Percentiles rank a stretch among this genome's conserved stretches.
phyloP scores from a whole-genome alignment of 2,329 filamentous ascomycete species.

The Fusarium veterinarium region DNA sequence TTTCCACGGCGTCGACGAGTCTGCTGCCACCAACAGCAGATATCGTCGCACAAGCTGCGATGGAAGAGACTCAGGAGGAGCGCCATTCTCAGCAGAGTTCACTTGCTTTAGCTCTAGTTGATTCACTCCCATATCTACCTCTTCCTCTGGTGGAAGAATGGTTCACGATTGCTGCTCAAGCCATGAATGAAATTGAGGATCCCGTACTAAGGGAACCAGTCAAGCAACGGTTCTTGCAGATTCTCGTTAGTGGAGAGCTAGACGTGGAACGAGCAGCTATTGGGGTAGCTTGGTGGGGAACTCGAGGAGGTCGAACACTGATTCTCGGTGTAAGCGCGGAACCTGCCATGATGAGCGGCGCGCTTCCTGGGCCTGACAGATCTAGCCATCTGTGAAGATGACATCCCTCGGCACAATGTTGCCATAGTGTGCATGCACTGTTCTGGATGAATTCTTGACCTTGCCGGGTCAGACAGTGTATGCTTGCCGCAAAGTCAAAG shows the following conservation, averaged over 20 bases:
- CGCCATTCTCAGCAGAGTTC: slow-evolving; percentile 81
- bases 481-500: not conserved
- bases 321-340: slow-evolving; percentile 51
- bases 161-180: slow-evolving; percentile 76
- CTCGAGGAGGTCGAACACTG: slow-evolving; percentile 64
- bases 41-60: slow-evolving; percentile 49
- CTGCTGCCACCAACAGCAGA: slow-evolving; percentile 55
- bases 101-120: slow-evolving; percentile 80
- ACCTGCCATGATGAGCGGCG: slow-evolving; percentile 66
- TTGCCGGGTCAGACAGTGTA: not conserved
- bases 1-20: slow-evolving; percentile 62
- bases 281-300: slow-evolving; percentile 88
- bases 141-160: slow-evolving; percentile 80
- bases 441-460: not conserved
- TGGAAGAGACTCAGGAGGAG: slow-evolving; percentile 44
- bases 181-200: slow-evolving; percentile 74
- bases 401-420: not conserved
- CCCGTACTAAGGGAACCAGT: slow-evolving; percentile 71
- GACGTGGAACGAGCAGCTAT: slow-evolving; percentile 84
- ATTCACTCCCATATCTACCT: slow-evolving; percentile 80
- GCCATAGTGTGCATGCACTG: not conserved
- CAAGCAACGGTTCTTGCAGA: slow-evolving; percentile 80
- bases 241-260: slow-evolving; percentile 84
- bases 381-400: slow-evolving; percentile 52
- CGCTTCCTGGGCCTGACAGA: slow-evolving; percentile 52